A percentile compares a stretch with the other conserved stretches of the same genome.
Conservation (phyloP, 768 basidiomycete genomes). For the Lentinus tigrinus region DNA sequence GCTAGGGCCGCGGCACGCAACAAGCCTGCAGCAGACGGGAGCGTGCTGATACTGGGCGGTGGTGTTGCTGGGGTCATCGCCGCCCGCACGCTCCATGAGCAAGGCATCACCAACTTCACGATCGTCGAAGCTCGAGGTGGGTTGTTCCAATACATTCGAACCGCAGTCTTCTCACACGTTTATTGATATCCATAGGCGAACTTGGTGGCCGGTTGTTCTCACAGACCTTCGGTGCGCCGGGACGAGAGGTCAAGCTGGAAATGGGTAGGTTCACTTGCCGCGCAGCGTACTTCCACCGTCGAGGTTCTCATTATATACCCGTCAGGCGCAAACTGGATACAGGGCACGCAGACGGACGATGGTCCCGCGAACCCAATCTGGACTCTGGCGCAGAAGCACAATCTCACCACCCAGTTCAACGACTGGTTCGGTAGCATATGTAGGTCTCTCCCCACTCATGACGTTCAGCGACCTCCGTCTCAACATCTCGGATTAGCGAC, state of each 20-base stretch:
- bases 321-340: constrained; percentile 60
- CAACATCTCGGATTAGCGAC: constrained; percentile 38
- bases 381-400: constrained; percentile 54
- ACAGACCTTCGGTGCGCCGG: constrained; percentile 37
- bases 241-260: constrained; percentile 43
- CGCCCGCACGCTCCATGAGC: constrained; percentile 52
- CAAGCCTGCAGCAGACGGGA: too few species aligned
- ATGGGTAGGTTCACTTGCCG: constrained; percentile 13
- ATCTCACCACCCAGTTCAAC: constrained; percentile 44
- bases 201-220: constrained; percentile 58
- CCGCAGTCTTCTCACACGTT: neutral
- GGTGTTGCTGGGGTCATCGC: constrained; percentile 64
- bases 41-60: too few species aligned
- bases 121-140: constrained; percentile 33
- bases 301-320: constrained; percentile 13
- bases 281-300: constrained; percentile 10
- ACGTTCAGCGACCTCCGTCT: neutral
- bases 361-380: constrained; percentile 62
- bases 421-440: constrained; percentile 41
- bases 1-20: too few species aligned
- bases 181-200: constrained; percentile 24
- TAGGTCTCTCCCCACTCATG: constrained; percentile 27
- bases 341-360: constrained; percentile 44
- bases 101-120: constrained; percentile 54
- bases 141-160: neutral